Percentiles rank a stretch among this genome's conserved stretches.
Evolutionary conservation across 2,329 filamentous ascomycete genomes (phyloP).

Genomic region (Fusarium decemcellulare): DNA sequence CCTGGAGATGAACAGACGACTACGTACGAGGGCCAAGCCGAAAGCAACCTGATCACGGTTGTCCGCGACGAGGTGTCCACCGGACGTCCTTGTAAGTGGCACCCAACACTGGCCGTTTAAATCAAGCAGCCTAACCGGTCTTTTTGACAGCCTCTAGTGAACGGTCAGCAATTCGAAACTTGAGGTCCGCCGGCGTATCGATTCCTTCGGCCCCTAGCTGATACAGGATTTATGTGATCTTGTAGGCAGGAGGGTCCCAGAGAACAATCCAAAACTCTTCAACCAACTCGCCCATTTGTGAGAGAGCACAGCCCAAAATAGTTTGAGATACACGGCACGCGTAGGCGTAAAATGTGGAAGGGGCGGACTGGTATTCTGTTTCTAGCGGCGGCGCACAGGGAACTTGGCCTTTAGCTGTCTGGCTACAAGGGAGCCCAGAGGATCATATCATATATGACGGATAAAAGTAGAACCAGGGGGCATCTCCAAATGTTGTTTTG

Average conservation of each 20-base stretch:
- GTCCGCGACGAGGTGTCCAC: constrained; percentile 15
- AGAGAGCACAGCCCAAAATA: background rate
- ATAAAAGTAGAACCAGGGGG: background rate
- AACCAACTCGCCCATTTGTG: background rate
- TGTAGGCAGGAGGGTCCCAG: background rate
- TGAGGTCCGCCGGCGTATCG: constrained; percentile 8
- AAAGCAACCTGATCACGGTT: constrained; percentile 34
- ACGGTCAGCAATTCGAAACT: constrained; percentile 1
- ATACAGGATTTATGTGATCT: background rate
- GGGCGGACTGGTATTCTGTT: background rate
- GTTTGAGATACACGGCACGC: background rate
- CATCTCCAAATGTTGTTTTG: background rate
- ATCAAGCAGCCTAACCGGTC: background rate
- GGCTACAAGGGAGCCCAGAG: background rate
- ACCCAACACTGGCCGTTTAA: rapidly evolving
- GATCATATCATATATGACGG: background rate
- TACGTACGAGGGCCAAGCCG: constrained; percentile 30
- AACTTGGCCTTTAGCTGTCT: constrained; percentile 1
- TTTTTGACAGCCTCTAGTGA: constrained; percentile 16
- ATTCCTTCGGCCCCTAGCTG: constrained; percentile 8
- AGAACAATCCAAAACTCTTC: background rate
- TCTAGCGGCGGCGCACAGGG: background rate
- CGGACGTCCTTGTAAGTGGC: constrained; percentile 18
- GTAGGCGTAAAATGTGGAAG: no score
- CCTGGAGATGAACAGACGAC: constrained; percentile 23